phyloP scores from a whole-genome alignment of 2,329 filamentous ascomycete species.

The Gaeumannomyces tritici region DNA sequence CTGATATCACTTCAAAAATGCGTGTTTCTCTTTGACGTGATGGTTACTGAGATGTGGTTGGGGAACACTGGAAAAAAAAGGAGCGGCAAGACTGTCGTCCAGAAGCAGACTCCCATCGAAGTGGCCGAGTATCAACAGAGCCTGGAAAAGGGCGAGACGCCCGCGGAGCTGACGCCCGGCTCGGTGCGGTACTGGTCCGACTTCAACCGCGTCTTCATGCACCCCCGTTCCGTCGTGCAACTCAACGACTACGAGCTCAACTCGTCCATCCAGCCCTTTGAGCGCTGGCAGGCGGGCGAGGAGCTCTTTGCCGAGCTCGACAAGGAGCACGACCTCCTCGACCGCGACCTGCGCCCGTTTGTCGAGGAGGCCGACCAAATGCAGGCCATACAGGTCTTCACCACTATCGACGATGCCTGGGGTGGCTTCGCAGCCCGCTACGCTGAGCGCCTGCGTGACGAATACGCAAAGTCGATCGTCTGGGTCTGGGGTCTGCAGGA shows the following conservation, averaged over 20 bases:
- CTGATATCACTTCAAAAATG: not conserved
- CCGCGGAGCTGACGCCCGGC: conserved; percentile 50
- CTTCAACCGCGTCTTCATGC: conserved; percentile 85
- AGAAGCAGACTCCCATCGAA: conserved; percentile 57
- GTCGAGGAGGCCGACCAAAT: conserved; percentile 89
- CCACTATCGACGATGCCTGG: conserved; percentile 69
- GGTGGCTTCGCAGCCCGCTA: conserved; percentile 67
- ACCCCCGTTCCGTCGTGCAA: conserved; percentile 79
- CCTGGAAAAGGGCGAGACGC: conserved; percentile 62
- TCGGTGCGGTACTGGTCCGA: conserved; percentile 95
- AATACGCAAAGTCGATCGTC: conserved; percentile 78
- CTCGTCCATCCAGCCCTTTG: conserved; percentile 72
- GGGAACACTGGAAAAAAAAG: not conserved
- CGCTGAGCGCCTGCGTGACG: conserved; percentile 71
- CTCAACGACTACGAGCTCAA: conserved; percentile 80
- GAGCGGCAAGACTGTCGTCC: conserved; percentile 58
- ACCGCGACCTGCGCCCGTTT: conserved; percentile 83
- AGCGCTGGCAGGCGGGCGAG: conserved; percentile 63
- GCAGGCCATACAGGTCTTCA: conserved; percentile 75
- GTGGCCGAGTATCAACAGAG: conserved; percentile 69
- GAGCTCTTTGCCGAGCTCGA: conserved; percentile 67
- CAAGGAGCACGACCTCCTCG: conserved; percentile 75
- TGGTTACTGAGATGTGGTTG: conserved; percentile 25
- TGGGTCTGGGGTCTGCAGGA: conserved; percentile 83
- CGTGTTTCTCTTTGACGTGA: not conserved